These are phyloP conservation scores for Suhomyces guaymorum DNA, from an alignment of 1,139 yeast species.

Conservation along the genomic window DNA sequence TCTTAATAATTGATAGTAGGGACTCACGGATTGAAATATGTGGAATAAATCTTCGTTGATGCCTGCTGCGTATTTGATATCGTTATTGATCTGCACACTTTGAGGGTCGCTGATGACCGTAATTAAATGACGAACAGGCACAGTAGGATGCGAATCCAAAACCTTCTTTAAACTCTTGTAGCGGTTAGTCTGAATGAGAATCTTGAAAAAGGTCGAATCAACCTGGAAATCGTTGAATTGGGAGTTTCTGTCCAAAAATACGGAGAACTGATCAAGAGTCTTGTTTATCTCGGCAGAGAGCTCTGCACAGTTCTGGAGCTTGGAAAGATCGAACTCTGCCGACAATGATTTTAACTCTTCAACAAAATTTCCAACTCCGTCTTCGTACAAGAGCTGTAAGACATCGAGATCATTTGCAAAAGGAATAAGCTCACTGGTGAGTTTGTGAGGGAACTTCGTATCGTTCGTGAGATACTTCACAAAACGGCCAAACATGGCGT, in stretches of 20 bases:
- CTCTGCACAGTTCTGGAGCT: slow-evolving; percentile 16
- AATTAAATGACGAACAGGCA: slow-evolving; percentile 6
- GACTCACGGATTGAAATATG: slow-evolving; percentile 7
- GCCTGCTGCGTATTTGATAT: slow-evolving; percentile 16
- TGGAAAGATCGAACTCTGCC: slow-evolving; percentile 25
- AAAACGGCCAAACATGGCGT: slow-evolving; percentile 25
- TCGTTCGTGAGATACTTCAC: slow-evolving; percentile 10
- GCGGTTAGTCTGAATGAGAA: slow-evolving; percentile 29
- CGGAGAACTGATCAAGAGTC: slow-evolving; percentile 25
- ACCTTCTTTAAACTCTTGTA: slow-evolving; percentile 26
- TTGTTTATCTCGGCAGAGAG: slow-evolving; percentile 23
- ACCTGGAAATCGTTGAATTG: slow-evolving; percentile 13
- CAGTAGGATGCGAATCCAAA: slow-evolving; percentile 20
- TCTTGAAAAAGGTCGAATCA: slow-evolving; percentile 22
- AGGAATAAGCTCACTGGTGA: slow-evolving; percentile 18
- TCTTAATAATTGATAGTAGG: slow-evolving; percentile 13
- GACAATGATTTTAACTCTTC: slow-evolving; percentile 29
- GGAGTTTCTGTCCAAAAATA: slow-evolving; percentile 16
- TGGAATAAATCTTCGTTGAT: slow-evolving; percentile 3
- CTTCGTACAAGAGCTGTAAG: slow-evolving; percentile 21
- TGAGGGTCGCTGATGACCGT: slow-evolving; percentile 11
- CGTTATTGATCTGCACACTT: slow-evolving; percentile 9
- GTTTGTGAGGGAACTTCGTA: slow-evolving; percentile 14
- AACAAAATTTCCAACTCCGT: slow-evolving; percentile 27
- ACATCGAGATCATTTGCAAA: slow-evolving; percentile 10